These are phyloP conservation scores for Acaromyces ingoldii DNA, from an alignment of 1,284 basidiomycete species.

Conservation along the genomic window DNA sequence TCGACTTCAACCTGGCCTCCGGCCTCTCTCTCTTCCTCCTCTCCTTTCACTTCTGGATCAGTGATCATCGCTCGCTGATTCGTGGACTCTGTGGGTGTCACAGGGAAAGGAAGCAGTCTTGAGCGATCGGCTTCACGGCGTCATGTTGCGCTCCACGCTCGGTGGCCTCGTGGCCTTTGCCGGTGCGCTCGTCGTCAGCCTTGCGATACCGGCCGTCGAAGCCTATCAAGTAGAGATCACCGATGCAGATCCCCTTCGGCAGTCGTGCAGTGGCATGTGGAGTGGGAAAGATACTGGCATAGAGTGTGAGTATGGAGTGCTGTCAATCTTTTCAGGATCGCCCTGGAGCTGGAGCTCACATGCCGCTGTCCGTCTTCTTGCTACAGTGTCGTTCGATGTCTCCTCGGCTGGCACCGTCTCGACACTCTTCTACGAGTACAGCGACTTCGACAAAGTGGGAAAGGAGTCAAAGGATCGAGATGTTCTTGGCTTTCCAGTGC, in stretches of 20 bases:
- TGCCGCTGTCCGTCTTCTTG: not conserved
- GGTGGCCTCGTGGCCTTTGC: too few relatives aligned
- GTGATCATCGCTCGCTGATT: too few relatives aligned
- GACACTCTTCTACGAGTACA: conserved; percentile 92
- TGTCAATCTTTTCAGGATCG: not conserved
- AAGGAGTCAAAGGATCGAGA: conserved; percentile 52
- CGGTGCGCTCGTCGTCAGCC: too few relatives aligned
- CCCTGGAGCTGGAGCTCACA: not conserved
- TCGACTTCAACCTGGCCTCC: too few relatives aligned
- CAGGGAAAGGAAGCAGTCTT: too few relatives aligned
- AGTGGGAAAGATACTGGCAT: conserved; percentile 72
- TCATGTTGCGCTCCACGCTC: too few relatives aligned
- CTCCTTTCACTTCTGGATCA: too few relatives aligned
- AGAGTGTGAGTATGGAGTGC: conserved; percentile 61
- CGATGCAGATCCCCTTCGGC: conserved; percentile 63
- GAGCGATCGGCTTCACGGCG: too few relatives aligned
- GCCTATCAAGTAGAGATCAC: conserved; percentile 36
- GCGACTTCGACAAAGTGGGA: conserved; percentile 77
- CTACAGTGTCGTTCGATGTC: conserved; percentile 71
- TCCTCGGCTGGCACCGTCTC: conserved; percentile 79
- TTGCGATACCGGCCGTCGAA: too few relatives aligned
- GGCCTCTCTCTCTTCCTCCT: too few relatives aligned
- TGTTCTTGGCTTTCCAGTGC: conserved; percentile 45
- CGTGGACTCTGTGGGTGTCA: too few relatives aligned
- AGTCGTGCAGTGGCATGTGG: conserved; percentile 95